Conservation (phyloP, 345 rosid species). For the Rhodamnia argentea region DNA sequence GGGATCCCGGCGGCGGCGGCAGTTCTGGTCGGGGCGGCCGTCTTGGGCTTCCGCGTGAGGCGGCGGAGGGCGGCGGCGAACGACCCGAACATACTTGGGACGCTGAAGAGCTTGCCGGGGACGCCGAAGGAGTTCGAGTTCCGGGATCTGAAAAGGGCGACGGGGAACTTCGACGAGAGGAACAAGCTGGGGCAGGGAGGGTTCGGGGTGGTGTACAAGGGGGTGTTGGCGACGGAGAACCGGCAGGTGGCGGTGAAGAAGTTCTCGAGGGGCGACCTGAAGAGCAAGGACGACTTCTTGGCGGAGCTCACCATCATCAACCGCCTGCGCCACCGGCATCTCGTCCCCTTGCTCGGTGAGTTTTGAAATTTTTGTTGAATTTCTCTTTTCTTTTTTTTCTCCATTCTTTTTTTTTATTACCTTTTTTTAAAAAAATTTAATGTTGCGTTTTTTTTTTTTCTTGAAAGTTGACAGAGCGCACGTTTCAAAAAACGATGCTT, state of each 20-base stretch:
- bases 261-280: conserved; percentile 24
- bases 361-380: neutral
- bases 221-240: conserved; percentile 28
- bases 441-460: neutral
- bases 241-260: conserved; percentile 42
- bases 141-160: conserved; percentile 46
- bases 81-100: conserved; percentile 24
- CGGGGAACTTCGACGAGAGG: conserved; percentile 41
- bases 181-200: conserved; percentile 51
- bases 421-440: neutral
- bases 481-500: neutral
- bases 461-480: neutral
- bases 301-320: conserved; percentile 54
- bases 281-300: conserved; percentile 46
- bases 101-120: conserved; percentile 41
- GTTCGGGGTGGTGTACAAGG: conserved; percentile 43
- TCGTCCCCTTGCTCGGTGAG: conserved; percentile 40
- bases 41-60: neutral
- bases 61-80: conserved; percentile 9
- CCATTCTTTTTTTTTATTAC: accelerated
- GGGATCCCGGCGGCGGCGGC: conserved; percentile 12
- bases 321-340: conserved; percentile 50
- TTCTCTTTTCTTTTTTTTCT: neutral
- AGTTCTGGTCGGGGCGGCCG: neutral
- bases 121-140: conserved; percentile 39